Evolutionary conservation across 305 asterid species (phyloP), one percentile per base, ranked within the genome.

Genomic region (Rubia tinctorum): DNA sequence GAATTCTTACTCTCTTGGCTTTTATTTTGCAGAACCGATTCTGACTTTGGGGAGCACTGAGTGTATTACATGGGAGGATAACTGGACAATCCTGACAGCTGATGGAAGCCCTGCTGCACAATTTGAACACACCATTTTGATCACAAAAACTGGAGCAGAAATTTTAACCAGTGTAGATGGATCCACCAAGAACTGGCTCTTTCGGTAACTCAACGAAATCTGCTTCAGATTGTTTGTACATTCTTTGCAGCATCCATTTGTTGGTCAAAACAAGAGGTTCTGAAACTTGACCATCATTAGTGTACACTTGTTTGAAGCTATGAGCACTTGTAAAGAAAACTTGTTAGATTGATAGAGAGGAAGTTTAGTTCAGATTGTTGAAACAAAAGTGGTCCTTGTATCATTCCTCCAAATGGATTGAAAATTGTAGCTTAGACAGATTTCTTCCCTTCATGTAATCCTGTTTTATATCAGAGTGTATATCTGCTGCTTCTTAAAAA

Each of bases 71-170:
- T 92, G 99, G 99, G 93, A 94, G 79, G 99, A 94, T 86, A 92
- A 94, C 79, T 94, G 98, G 99, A 94, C 99, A 68, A 92, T 96
- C 70, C 87, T 94, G 71, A 90, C 99, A 53, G 95, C 97, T 10
- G 97, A 92, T 83, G 98, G 99, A 74, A 82, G 92, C 85, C 98
- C 95, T 37, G 97, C 99, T 8, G 99, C 99, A 6, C 99, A 94
- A 76, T 92, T 94, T 44, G 99, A 94, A 83, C 99, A 94, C 63
- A 92, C 99, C 15, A 89, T 94, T 81, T 93, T 94, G 84, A 89
- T 94, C 66, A 94, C 99, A 13, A 92, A 75, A 85, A 89, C 95
- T 0, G 99, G 99, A 34, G 92, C 96, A 4, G 96, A 94, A 85
- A 90, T 94, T 76, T 83, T 92, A 81, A 94, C 98, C 1, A 90